These are phyloP conservation scores for Leersia perrieri DNA, from an alignment of 176 grass and related monocot genomes.

Conservation along the genomic window DNA sequence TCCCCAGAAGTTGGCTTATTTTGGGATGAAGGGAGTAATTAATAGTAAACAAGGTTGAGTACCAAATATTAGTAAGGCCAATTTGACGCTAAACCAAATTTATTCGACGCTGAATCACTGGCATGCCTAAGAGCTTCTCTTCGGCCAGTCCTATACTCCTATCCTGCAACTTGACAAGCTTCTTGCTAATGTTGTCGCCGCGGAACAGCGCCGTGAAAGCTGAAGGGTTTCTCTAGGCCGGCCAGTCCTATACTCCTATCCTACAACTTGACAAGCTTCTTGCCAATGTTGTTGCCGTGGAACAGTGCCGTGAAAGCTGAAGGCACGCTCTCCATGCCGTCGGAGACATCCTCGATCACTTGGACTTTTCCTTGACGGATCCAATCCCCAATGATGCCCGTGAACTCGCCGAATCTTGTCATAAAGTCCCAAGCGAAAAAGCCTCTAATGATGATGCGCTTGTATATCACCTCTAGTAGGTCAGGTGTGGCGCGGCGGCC, in stretches of 20 bases:
- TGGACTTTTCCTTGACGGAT: constrained; percentile 33
- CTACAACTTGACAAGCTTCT: constrained; percentile 57
- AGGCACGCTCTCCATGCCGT: constrained; percentile 40
- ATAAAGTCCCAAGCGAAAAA: constrained; percentile 51
- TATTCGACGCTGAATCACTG: not conserved
- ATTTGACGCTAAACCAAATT: too few species aligned
- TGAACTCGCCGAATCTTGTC: constrained; percentile 24
- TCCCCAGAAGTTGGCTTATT: too few species aligned
- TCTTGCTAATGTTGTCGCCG: constrained; percentile 55
- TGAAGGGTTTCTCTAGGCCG: constrained; percentile 31
- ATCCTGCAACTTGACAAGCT: constrained; percentile 43
- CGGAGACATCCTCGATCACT: constrained; percentile 43
- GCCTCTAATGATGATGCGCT: constrained; percentile 53
- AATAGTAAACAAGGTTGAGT: too few species aligned
- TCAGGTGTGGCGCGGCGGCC: constrained; percentile 26
- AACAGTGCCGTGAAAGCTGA: constrained; percentile 45
- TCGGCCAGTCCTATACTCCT: not conserved
- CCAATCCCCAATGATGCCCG: constrained; percentile 17
- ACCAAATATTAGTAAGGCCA: too few species aligned
- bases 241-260: not conserved
- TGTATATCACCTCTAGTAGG: constrained; percentile 50
- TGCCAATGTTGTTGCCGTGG: constrained; percentile 41
- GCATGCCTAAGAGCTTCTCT: not conserved
- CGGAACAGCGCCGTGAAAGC: constrained; percentile 42
- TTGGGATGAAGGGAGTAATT: too few species aligned